A percentile compares a stretch with the other conserved stretches of the same genome.
Conservation (phyloP, 148 eudicot species). For the Rhododendron molle region DNA sequence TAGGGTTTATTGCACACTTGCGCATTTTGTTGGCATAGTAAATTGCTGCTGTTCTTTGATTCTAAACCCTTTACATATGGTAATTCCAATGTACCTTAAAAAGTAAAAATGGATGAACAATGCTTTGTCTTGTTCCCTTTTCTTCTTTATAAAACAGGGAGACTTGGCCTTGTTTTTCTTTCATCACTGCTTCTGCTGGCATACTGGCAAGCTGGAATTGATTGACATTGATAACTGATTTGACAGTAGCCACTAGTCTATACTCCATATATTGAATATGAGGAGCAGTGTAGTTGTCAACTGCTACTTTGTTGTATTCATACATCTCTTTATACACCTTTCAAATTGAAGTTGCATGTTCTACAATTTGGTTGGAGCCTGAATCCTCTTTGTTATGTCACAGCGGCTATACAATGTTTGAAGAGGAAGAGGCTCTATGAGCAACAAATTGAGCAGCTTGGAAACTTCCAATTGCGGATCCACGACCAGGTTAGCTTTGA, state of each 20-base stretch:
- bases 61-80: background rate
- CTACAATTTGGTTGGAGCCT: background rate
- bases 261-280: background rate
- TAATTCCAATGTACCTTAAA: background rate
- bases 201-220: background rate
- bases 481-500: constrained; percentile 45
- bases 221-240: background rate
- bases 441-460: constrained; percentile 51
- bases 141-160: background rate
- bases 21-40: background rate
- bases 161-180: background rate
- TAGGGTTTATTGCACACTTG: background rate
- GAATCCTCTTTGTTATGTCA: constrained; percentile 1
- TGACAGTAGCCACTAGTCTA: background rate
- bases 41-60: background rate
- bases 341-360: too few species aligned
- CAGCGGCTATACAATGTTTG: constrained; percentile 53
- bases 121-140: background rate
- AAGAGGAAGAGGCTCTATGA: constrained; percentile 44
- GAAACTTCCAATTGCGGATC: constrained; percentile 45
- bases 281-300: background rate
- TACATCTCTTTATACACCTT: too few species aligned
- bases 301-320: background rate
- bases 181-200: background rate
- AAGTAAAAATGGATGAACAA: background rate